A percentile compares a stretch with the other conserved stretches of the same genome.
Evolutionary conservation across 352 stramenopile species (phyloP).

Genomic region (Globisporangium sylvaticum): DNA sequence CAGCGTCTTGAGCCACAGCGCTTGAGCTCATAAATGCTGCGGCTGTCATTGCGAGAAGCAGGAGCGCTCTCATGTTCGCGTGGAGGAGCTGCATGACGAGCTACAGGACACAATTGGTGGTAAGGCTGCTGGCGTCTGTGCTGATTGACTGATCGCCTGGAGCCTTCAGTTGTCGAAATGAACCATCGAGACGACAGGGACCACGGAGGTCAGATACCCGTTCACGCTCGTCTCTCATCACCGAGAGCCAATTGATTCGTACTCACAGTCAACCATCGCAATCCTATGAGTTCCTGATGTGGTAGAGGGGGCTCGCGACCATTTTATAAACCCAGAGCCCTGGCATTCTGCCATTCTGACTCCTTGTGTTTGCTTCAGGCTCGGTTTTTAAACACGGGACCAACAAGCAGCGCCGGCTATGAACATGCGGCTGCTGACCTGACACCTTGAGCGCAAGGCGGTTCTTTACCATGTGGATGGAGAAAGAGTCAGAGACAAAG

Average conservation of each 20-base stretch:
- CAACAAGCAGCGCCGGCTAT: background rate
- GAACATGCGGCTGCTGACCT: background rate
- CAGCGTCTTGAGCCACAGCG: background rate
- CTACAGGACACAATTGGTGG: background rate
- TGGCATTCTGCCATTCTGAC: background rate
- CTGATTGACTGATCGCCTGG: too few species aligned
- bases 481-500: background rate
- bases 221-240: background rate
- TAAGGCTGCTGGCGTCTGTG: background rate
- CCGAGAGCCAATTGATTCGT: background rate
- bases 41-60: background rate
- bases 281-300: background rate
- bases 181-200: background rate
- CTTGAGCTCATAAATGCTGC: background rate
- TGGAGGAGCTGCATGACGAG: background rate
- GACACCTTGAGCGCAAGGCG: background rate
- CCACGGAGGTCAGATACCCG: background rate
- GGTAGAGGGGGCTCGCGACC: background rate
- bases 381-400: background rate
- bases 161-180: background rate
- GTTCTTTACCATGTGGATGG: background rate
- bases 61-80: background rate
- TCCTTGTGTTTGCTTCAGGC: background rate
- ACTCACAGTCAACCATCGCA: background rate
- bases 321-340: background rate